Base-by-base conservation (phyloP, 768 basidiomycete species). In the Cyclocybe cylindracea region DNA sequence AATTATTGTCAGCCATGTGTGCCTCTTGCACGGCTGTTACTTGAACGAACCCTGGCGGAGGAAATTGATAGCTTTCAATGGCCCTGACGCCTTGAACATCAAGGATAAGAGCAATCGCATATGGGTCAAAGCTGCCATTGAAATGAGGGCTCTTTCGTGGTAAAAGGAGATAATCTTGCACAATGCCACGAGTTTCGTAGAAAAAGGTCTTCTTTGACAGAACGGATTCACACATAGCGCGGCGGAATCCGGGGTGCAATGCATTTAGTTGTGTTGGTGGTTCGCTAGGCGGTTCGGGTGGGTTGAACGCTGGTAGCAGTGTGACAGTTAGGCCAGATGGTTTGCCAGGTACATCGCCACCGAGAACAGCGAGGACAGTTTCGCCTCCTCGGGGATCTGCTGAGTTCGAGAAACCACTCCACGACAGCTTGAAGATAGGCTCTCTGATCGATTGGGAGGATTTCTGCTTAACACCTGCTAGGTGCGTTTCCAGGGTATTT, bases 381-480 rank as follows among this genome's bases (percentile, higher is more conserved):
- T 83, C 79, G n/a, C 85, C 89, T 38, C 88, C 77, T 62, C 85
- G 70, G 44, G 83, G 76, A 72, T 86, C 84, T 4, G 76, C 61
- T 2, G 83, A 82, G 61, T 86, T 84, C 0, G 85, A 73, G 66
- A 87, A 92, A 1, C 82, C 79, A 50, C 87, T 89, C 94, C 93
- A 97, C 0, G 87, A 74, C 5, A 95, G 73, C 64, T 90, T 94
- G 77, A 89, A 93, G 33, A 97, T 82, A 4, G 94, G 90, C 61
- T 94, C 92, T 58, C 85, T 56, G 55, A 16, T 68, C 61, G 24
- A 56, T 45, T 55, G 45, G 4, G 51, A 46, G 6, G 57, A 41
- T 13, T 61, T 55, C 9, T 58, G 54, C 7, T 58, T 59, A 4
- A 54, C 48, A 19, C 60, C 48, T 2, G 62, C 61, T 3, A 75